Conservation (phyloP, 768 basidiomycete genomes). For the Steccherinum ochraceum region DNA sequence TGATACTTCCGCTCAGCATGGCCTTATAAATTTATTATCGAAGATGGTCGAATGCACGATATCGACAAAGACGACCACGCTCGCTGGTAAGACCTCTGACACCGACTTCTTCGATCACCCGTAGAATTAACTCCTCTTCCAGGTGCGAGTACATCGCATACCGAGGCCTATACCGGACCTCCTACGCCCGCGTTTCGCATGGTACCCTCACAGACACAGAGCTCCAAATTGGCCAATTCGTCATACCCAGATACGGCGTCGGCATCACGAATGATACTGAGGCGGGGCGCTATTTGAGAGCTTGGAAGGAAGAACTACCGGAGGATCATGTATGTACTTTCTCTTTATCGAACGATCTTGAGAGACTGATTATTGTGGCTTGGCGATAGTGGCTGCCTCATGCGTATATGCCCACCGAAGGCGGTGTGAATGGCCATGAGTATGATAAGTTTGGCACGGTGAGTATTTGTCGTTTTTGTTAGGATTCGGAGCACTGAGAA, state of each 20-base stretch:
- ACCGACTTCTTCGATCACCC: neutral
- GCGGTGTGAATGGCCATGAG: conserved; percentile 63
- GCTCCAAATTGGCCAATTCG: conserved; percentile 82
- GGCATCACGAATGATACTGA: conserved; percentile 51
- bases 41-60: conserved; percentile 76
- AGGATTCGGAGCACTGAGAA: conserved; percentile 1
- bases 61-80: conserved; percentile 69
- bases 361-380: no score
- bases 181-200: conserved; percentile 79
- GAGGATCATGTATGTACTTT: conserved; percentile 47
- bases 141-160: conserved; percentile 94
- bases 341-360: neutral
- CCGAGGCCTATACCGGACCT: conserved; percentile 69
- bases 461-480: conserved; percentile 17
- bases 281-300: conserved; percentile 60
- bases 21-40: conserved; percentile 69
- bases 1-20: conserved; percentile 38
- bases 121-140: neutral
- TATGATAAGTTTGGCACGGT: conserved; percentile 78
- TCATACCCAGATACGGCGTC: conserved; percentile 55
- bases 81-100: conserved; percentile 48
- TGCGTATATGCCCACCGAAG: conserved; percentile 55
- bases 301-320: conserved; percentile 60
- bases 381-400: conserved; percentile 73
- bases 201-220: conserved; percentile 88